These are phyloP conservation scores for Eucalyptus paniculata DNA, from an alignment of 345 rosid species.

Conservation along the genomic window DNA sequence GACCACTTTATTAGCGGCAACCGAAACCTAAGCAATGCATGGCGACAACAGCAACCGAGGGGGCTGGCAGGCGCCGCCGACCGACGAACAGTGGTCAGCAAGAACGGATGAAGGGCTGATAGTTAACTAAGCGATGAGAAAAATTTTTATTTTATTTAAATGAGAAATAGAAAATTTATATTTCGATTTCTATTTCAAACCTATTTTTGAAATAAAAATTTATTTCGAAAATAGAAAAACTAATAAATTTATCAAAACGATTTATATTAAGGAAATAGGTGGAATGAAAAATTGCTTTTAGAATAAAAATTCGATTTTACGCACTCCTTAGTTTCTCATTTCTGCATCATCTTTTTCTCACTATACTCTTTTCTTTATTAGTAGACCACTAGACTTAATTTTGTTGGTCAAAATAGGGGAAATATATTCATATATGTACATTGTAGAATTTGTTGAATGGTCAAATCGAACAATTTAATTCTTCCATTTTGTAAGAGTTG, in stretches of 20 bases:
- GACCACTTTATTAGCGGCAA: too few species aligned
- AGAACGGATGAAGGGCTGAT: accelerated
- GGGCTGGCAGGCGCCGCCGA: too few species aligned
- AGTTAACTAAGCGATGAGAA: too few species aligned
- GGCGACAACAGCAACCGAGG: too few species aligned
- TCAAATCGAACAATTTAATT: background rate
- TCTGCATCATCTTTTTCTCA: background rate
- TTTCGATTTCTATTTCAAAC: too few species aligned
- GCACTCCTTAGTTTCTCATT: background rate
- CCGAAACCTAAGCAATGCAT: too few species aligned
- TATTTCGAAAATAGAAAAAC: too few species aligned
- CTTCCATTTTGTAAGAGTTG: background rate
- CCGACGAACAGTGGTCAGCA: accelerated
- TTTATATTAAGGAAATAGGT: accelerated
- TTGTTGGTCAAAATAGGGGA: background rate
- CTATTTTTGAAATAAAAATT: accelerated
- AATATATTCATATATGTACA: background rate
- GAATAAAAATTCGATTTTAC: accelerated
- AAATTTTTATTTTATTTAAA: too few species aligned
- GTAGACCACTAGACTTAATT: background rate
- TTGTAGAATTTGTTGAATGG: background rate
- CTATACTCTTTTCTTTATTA: background rate
- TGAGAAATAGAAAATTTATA: too few species aligned
- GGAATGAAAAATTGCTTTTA: accelerated
- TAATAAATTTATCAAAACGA: too few species aligned